These are phyloP conservation scores for Polysphondylium violaceum DNA, from an alignment of 78 protist genomes.

Conservation along the genomic window DNA sequence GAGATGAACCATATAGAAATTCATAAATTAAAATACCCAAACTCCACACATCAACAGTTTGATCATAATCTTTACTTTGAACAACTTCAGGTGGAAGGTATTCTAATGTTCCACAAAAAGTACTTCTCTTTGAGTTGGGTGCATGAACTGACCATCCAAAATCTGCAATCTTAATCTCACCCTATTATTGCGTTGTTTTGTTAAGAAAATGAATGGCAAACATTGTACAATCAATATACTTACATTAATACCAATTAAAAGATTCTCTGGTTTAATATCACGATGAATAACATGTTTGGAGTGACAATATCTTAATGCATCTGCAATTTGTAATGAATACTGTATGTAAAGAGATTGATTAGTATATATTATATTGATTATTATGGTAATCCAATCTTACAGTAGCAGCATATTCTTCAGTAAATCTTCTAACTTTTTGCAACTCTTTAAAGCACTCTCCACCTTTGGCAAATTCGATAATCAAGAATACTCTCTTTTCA, in stretches of 20 bases:
- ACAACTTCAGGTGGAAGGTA: constrained; percentile 96
- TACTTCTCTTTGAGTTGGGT: constrained; percentile 83
- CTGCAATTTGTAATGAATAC: constrained; percentile 91
- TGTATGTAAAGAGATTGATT: not conserved
- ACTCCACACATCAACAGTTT: constrained; percentile 96
- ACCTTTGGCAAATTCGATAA: constrained; percentile 97
- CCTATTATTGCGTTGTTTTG: constrained; percentile 35
- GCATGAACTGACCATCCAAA: constrained; percentile 98
- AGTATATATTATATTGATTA: not conserved
- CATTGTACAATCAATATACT: not conserved
- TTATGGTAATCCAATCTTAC: not conserved
- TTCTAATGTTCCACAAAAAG: constrained; percentile 99
- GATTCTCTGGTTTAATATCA: constrained; percentile 98
- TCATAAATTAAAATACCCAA: constrained; percentile 87
- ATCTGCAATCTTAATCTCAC: constrained; percentile 97
- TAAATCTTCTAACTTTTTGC: constrained; percentile 53
- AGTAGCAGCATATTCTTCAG: constrained; percentile 82
- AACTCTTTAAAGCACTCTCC: constrained; percentile 97
- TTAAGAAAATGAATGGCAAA: not conserved
- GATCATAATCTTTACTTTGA: constrained; percentile 87
- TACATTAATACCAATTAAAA: constrained; percentile 85
- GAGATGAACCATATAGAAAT: constrained; percentile 66
- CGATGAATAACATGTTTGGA: constrained; percentile 95
- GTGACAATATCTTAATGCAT: constrained; percentile 93
- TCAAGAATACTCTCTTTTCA: constrained; percentile 91